Base-by-base conservation (phyloP, 768 basidiomycete species). In the Hemileccinum rubropunctum region DNA sequence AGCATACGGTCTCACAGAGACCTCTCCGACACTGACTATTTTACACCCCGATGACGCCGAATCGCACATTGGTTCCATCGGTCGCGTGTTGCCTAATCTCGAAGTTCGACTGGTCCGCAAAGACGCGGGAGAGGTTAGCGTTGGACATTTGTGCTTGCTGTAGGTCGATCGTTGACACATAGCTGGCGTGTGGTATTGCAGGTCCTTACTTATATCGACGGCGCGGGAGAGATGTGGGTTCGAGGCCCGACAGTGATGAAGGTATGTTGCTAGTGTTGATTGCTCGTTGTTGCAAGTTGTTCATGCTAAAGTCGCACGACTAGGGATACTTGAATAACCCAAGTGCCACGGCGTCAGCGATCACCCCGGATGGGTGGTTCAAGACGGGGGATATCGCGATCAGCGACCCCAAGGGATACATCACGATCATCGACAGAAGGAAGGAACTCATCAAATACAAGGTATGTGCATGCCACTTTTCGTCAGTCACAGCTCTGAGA, bases 1-100 rank as follows among this genome's bases (percentile, higher is more conserved):
- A 83, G 87, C 85, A 1, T 91, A 83, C 49, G 87, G 91, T 23
- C 73, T 92, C 17, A 92, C 90, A 1, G 91, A 93, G 68, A 91
- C 89, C 1, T 86, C 88, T 0, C 89, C 88, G 0, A 82, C 83
- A 0, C 76, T 82, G 0, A 81, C 84, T 54, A 54, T 86, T 3
- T 72, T 88, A 8, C 73, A 80, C 1, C 42, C 63, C 0, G 60
- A 73, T 3, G 71, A 79, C 17, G 68, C 70, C 1, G 51, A 67
- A 12, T 63, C 73, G 15, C 86, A 83, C 55, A 64, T 80, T 21
- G 88, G 88, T 11, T 82, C 79, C 41, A 76, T 86, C 28, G 93
- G 93, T 3, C 58, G 76, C 5, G 71, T 93, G 2, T 65, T 92
- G 26, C 83, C 93, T 0, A 87, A 87, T 56, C 76, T 93, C 28